Conservation (phyloP, 129 eudicot genomes). For the Rutidosis leptorrhynchoides region DNA sequence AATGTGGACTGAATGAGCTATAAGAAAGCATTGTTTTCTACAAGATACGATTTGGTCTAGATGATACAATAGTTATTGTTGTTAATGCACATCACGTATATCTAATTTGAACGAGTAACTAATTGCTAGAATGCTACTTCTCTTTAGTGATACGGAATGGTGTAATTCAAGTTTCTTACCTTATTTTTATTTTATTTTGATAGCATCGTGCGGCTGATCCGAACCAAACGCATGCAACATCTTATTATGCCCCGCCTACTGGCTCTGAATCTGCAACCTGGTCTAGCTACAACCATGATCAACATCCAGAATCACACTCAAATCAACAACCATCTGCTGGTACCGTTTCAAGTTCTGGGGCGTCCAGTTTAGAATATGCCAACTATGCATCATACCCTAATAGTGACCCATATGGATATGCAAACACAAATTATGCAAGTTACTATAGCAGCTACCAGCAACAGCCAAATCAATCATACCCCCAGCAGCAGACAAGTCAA, state of each 20-base stretch:
- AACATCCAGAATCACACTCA: constrained; percentile 42
- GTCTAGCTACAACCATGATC: constrained; percentile 55
- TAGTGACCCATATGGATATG: constrained; percentile 73
- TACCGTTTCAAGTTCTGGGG: constrained; percentile 54
- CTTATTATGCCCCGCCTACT: constrained; percentile 46
- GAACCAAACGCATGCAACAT: constrained; percentile 46
- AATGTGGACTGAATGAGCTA: background rate
- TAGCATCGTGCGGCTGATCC: constrained; percentile 47
- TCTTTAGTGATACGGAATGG: background rate
- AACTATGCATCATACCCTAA: constrained; percentile 60
- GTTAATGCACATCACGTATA: background rate
- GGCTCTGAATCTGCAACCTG: constrained; percentile 51
- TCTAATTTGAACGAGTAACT: background rate
- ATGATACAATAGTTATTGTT: background rate
- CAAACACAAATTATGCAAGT: constrained; percentile 60
- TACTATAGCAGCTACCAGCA: constrained; percentile 79
- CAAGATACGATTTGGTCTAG: background rate
- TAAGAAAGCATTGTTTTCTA: background rate
- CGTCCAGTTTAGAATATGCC: constrained; percentile 46
- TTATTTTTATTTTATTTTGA: constrained; percentile 4
- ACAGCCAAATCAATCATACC: constrained; percentile 11
- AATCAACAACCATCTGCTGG: constrained; percentile 39
- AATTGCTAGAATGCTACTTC: background rate
- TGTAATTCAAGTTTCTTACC: constrained; percentile 3
- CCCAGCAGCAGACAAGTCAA: constrained; percentile 46